Base-by-base conservation (phyloP, 805 yeast genomes). In the Candida sakaeoensis region DNA sequence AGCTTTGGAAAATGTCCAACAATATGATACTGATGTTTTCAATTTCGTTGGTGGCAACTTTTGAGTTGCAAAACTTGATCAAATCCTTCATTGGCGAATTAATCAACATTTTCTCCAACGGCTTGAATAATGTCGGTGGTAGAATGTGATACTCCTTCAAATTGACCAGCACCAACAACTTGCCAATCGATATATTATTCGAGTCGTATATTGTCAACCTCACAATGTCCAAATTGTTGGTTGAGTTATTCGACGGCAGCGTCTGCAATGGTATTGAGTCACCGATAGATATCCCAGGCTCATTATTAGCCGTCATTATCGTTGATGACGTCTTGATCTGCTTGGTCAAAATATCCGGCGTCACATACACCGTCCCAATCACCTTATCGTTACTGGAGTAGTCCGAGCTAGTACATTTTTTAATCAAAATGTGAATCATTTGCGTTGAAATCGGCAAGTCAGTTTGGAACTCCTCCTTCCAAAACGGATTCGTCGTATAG, bases 381-480 rank as follows among this genome's bases (percentile, higher is more conserved):
- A 68, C 54, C 27, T 61, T 61, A 50, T 76, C 81, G 2, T 47
- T 45, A 2, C 55, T 21, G 39, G 58, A 54, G 35, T 59, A 59
- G n/a, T 45, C 57, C 18, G 43, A 39, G 22, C 38, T 47, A 5
- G 54, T 35, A 36, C 65, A 55, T 32, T 57, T 60, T 50, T 65
- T 80, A 41, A 77, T 65, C 35, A 66, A 59, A 12, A 77, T 69
- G 47, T 66, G 76, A 47, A 79, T 67, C 54, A 67, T 70, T 51
- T 70, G 76, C 2, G 80, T 77, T 33, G 70, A 63, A 5, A 75
- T 64, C 0, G 85, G 82, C 30, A 81, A 63, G 37, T 80, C 77
- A n/a, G 84, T 63, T 2, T 72, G 62, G 53, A 85, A 84, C 33
- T 71, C 77, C 52, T 90, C 96, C 53, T 89, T 78, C 93, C 96